phyloP scores from a whole-genome alignment of 805 yeast species.

The Suhomyces sp. region DNA sequence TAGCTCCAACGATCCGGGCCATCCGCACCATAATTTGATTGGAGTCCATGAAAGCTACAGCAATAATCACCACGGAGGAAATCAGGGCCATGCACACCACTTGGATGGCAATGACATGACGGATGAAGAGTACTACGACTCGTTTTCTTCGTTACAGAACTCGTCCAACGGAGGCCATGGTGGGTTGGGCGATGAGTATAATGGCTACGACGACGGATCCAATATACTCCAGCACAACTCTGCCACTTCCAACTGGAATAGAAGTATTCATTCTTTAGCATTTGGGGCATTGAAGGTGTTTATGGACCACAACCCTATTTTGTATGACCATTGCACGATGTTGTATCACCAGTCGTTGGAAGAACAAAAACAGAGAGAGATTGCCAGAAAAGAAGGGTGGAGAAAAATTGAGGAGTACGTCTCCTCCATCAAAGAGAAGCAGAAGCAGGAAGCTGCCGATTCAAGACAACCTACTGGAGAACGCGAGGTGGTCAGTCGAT shows the following conservation, averaged over 20 bases:
- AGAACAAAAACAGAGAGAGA: conserved; percentile 64
- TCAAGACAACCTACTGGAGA: not conserved
- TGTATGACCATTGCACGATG: conserved; percentile 91
- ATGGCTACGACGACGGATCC: conserved; percentile 29
- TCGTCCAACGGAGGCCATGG: conserved; percentile 9
- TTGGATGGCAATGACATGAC: conserved; percentile 33
- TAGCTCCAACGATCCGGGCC: conserved; percentile 22
- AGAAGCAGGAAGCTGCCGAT: conserved; percentile 3
- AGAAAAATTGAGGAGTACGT: conserved; percentile 63
- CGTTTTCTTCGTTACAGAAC: conserved; percentile 33
- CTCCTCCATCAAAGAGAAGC: conserved; percentile 19
- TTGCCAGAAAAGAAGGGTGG: conserved; percentile 69
- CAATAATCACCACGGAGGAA: conserved; percentile 12
- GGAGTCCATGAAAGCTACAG: conserved; percentile 16
- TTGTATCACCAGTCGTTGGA: conserved; percentile 76
- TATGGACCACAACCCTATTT: conserved; percentile 86
- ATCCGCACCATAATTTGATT: conserved; percentile 22
- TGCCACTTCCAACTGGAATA: conserved; percentile 78
- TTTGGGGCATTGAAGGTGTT: conserved; percentile 87
- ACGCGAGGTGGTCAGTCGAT: conserved; percentile 3
- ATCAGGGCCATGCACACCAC: conserved; percentile 12
- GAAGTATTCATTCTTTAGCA: conserved; percentile 87
- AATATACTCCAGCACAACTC: conserved; percentile 42
- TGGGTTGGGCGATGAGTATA: conserved; percentile 23
- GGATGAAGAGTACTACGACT: conserved; percentile 45